A percentile compares a stretch with the other conserved stretches of the same genome.
These are phyloP conservation scores for Solanum neorickii DNA, from an alignment of 257 asterid species.

Conservation along the genomic window DNA sequence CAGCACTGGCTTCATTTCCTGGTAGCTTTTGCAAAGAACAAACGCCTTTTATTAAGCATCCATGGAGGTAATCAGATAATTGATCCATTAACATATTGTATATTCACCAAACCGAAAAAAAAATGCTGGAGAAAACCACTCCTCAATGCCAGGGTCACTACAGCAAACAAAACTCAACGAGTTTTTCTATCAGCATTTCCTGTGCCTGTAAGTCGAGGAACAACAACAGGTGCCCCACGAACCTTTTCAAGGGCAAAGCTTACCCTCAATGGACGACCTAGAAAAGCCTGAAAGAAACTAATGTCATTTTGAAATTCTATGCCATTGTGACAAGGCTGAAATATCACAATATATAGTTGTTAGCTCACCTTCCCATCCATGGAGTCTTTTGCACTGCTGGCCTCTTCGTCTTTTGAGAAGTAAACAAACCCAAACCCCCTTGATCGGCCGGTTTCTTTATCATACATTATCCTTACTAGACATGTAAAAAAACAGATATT, in stretches of 20 bases:
- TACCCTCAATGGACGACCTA: conserved; percentile 40
- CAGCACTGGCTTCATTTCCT: neutral
- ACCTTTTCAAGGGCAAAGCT: conserved; percentile 34
- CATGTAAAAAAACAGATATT: neutral
- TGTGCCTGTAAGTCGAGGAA: conserved; percentile 23
- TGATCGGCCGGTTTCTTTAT: conserved; percentile 30
- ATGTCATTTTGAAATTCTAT: neutral
- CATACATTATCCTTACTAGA: conserved; percentile 32
- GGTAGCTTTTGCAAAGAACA: neutral
- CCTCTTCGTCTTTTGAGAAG: conserved; percentile 31
- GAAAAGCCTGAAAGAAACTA: conserved; percentile 21
- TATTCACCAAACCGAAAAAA: neutral
- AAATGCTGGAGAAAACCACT: neutral
- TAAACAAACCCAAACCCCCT: conserved; percentile 43
- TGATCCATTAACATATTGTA: neutral
- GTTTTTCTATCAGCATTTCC: neutral
- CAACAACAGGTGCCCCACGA: conserved; percentile 35
- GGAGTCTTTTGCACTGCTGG: conserved; percentile 31
- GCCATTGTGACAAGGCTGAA: neutral
- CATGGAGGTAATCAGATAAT: neutral
- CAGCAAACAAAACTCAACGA: neutral
- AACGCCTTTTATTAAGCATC: neutral
- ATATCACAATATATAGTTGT: neutral
- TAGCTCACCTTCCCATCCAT: conserved; percentile 36
- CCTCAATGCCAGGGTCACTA: neutral